These are phyloP conservation scores for Neurospora sp. DNA, from an alignment of 495 filamentous ascomycete species.

Conservation along the genomic window DNA sequence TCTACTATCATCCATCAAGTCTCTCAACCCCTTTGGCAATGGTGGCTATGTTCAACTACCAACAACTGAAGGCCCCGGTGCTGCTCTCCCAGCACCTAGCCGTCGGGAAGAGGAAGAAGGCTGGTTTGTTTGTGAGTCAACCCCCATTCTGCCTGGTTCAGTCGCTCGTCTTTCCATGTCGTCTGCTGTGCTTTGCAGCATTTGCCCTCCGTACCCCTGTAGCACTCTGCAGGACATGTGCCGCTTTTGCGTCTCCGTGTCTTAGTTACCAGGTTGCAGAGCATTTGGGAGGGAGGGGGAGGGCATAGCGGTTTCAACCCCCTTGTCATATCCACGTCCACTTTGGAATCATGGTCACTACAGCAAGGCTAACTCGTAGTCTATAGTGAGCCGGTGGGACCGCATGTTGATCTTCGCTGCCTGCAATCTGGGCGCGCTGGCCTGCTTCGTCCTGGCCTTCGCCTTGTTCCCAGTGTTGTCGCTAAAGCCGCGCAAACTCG, in stretches of 20 bases:
- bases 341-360: constrained; percentile 1
- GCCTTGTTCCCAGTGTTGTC: constrained; percentile 68
- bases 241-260: constrained; percentile 26
- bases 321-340: not conserved
- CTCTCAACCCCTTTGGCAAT: constrained; percentile 79
- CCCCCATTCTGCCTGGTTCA: constrained; percentile 1
- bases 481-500: constrained; percentile 82
- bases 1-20: constrained; percentile 70
- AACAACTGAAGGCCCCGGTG: constrained; percentile 71
- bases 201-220: constrained; percentile 19
- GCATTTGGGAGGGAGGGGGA: not conserved
- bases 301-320: constrained; percentile 6
- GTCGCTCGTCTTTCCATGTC: constrained; percentile 8
- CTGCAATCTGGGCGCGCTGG: constrained; percentile 82
- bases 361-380: constrained; percentile 21
- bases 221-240: constrained; percentile 27
- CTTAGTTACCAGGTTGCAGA: constrained; percentile 12
- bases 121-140: constrained; percentile 89
- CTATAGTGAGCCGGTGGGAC: constrained; percentile 92
- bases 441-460: constrained; percentile 89
- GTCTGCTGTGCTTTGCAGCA: constrained; percentile 17
- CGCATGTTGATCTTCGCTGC: constrained; percentile 82
- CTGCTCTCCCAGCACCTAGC: constrained; percentile 74
- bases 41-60: constrained; percentile 88
- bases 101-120: constrained; percentile 90